Base-by-base conservation (phyloP, 2,329 filamentous ascomycete species). In the Zopfia rhizophila region DNA sequence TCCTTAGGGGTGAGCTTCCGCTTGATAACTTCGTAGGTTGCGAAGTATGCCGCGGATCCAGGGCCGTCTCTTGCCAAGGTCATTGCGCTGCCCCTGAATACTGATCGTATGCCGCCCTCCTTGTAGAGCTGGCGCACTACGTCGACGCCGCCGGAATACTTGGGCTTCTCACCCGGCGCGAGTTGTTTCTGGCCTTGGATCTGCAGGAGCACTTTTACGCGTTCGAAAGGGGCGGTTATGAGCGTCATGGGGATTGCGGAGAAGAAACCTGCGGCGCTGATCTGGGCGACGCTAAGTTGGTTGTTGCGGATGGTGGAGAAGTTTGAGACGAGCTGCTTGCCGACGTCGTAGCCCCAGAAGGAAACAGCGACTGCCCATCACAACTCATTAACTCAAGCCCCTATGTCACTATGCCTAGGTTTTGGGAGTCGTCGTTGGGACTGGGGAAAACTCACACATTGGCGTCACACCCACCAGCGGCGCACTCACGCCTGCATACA, bases 151-250 rank as follows among this genome's bases (percentile, higher is more conserved):
- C 92, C 92, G 31, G 81, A 83, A 81, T 97, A 97, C 67, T 90
- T 91, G 12, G 91, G 92, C 75, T 96, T 95, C 78, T 97, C 89
- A 66, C 92, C 93, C 0, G 92, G 90, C 1, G 86, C 85, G 28
- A 94, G 86, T 40, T 82, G 77, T 75, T 92, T 91, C 75, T 97
- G 91, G 66, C 91, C 92, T 76, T 97, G 94, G 59, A 97, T 95
- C 74, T 99, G 94, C 1, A 99, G 87, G 55, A 99, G 91, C 44
- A 99, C 93, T 77, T 99, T 99, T 62, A 99, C 91, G 66, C 94
- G 93, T 82, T 99, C 94, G 72, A 99, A 97, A 51, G 94, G 94
- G 4, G 94, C 94, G n/a, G 94, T 97, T 78, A 99, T 97, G 74
- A 90, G 76, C 3, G 94, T 99, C 91, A 96, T 96, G 65, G 94